A percentile compares a stretch with the other conserved stretches of the same genome.
phyloP scores from a whole-genome alignment of 371 early-diverging fungal species.

The Mortierella sp. region DNA sequence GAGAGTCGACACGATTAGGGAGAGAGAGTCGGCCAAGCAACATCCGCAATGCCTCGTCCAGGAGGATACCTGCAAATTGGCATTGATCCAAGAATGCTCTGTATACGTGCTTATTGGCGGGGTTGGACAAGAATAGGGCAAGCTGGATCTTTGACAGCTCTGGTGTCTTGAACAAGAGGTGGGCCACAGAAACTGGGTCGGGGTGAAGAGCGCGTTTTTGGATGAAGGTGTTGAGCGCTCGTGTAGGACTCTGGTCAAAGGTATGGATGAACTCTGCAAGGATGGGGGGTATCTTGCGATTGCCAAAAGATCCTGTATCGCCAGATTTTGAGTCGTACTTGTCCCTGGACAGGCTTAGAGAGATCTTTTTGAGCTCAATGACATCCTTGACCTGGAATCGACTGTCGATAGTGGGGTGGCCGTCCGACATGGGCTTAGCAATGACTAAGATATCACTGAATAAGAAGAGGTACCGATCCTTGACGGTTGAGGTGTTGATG shows the following conservation, averaged over 20 bases:
- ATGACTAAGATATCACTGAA: constrained; percentile 87
- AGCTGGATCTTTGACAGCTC: constrained; percentile 83
- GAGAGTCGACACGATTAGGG: constrained; percentile 61
- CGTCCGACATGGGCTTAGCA: constrained; percentile 71
- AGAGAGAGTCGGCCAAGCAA: constrained; percentile 82
- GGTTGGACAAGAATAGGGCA: constrained; percentile 70
- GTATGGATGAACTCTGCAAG: constrained; percentile 73
- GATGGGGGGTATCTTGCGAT: constrained; percentile 72
- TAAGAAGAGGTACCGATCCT: constrained; percentile 85
- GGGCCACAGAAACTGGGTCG: constrained; percentile 82
- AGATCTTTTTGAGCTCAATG: constrained; percentile 68
- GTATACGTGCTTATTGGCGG: constrained; percentile 74
- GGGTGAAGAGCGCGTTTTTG: constrained; percentile 78
- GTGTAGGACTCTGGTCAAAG: constrained; percentile 80
- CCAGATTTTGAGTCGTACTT: constrained; percentile 55
- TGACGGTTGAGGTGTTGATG: constrained; percentile 75
- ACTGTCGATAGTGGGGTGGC: constrained; percentile 65
- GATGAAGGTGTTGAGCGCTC: constrained; percentile 80
- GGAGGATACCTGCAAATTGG: constrained; percentile 74
- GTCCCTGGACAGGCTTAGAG: constrained; percentile 67
- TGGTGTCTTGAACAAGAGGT: constrained; percentile 87
- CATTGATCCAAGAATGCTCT: constrained; percentile 84
- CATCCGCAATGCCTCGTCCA: constrained; percentile 89
- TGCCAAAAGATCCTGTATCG: constrained; percentile 34
- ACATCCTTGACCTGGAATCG: constrained; percentile 76